Evolutionary conservation across 2,329 filamentous ascomycete genomes (phyloP), one percentile per base, ranked within the genome.

Genomic region (Ambrosiella xylebori): DNA sequence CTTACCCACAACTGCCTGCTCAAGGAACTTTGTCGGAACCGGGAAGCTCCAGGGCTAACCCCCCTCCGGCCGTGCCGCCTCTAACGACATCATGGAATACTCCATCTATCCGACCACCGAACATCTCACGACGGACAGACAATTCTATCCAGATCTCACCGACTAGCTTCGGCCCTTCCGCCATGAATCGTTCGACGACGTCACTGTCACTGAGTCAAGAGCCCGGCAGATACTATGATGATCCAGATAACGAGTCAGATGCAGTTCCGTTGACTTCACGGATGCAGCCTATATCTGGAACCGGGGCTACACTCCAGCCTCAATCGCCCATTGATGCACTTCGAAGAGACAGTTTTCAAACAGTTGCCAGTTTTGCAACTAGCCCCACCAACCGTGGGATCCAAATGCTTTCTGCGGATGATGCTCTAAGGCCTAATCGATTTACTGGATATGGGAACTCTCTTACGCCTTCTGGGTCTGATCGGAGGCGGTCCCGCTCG

Each of bases 401-500:
- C 13, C 59, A 58, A 15, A 61, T 61, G 59, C 52, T 61, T 11
- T 58, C 59, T 9, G 59, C 56, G n/a, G 53, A 56, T 38, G 59
- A 61, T 44, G 59, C 59, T 13, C 39, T 61, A 5, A 53, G 59
- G 9, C 59, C 59, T 6, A 61, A 61, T 36, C 56, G 59, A 35
- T 57, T 52, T n/a, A 61, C 59, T 17, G 59, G 77, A 63, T 79
- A 81, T 66, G 79, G 82, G 57, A 73, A 71, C 65, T 79, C 71
- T 63, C 74, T 79, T 58, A 71, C 70, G 36, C 79, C 80, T 6
- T 72, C 70, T 9, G 56, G 52, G n/a, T 61, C 59, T 17, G 75
- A 74, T 27, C 69, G 71, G 60, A 73, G 75, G 56, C 73, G 77
- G 50, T 85, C 84, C 49, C 74, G 83, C 44, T 81, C 84, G 1